Evolutionary conservation across 768 basidiomycete species (phyloP).

Genomic region (Mycena metata): DNA sequence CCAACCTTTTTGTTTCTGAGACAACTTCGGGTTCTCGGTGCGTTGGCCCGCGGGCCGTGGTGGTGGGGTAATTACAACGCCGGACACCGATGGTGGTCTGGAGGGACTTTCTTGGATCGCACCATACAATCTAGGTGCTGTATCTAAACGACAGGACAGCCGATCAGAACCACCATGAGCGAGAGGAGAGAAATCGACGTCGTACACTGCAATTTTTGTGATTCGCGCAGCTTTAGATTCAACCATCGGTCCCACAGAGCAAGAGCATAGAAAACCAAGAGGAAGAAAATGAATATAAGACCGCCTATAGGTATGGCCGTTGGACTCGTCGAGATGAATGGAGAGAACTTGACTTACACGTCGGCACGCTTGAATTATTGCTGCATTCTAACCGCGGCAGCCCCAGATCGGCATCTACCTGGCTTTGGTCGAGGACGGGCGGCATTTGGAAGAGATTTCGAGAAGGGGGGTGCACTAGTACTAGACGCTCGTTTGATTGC

Average conservation of each 20-base stretch:
- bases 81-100: conserved; percentile 1
- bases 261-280: conserved; percentile 51
- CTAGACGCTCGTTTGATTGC: neutral
- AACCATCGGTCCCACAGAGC: conserved; percentile 57
- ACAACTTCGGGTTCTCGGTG: neutral
- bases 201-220: conserved; percentile 36
- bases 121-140: conserved; percentile 5
- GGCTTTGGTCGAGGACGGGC: conserved; percentile 5
- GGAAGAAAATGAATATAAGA: conserved; percentile 44
- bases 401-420: neutral
- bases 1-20: neutral
- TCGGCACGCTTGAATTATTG: conserved; percentile 8
- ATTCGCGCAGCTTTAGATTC: conserved; percentile 44
- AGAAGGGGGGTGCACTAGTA: neutral
- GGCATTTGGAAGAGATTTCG: conserved; percentile 17
- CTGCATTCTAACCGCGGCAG: conserved; percentile 14
- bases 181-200: neutral
- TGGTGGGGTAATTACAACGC: neutral
- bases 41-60: neutral
- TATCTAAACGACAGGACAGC: neutral
- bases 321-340: neutral
- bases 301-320: conserved; percentile 34
- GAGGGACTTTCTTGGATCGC: conserved; percentile 1
- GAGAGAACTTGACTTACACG: conserved; percentile 7
- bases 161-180: neutral